phyloP scores from a whole-genome alignment of 2,329 filamentous ascomycete species.

The Lachnellula suecica region DNA sequence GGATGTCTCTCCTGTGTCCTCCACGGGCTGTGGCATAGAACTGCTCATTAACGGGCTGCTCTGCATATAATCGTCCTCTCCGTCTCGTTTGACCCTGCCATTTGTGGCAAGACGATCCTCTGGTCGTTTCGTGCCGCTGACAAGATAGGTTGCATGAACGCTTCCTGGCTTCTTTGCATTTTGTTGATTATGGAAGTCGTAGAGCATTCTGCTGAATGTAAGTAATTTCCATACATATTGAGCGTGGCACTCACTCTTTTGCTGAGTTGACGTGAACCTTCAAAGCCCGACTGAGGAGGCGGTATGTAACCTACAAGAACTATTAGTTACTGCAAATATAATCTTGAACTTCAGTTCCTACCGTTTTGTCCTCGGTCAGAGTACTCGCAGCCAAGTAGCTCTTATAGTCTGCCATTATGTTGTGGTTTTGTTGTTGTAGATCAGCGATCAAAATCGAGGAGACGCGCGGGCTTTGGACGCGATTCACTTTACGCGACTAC shows the following conservation, averaged over 20 bases:
- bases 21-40: conserved; percentile 58
- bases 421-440: conserved; percentile 12
- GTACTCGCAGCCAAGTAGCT: conserved; percentile 33
- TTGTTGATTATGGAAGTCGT: conserved; percentile 78
- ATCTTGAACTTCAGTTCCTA: conserved; percentile 15
- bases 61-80: conserved; percentile 66
- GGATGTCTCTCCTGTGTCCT: conserved; percentile 49
- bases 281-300: conserved; percentile 76
- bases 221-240: neutral
- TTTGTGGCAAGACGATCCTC: conserved; percentile 36
- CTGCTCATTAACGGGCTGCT: conserved; percentile 67
- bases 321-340: conserved; percentile 6
- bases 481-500: conserved; percentile 31
- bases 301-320: conserved; percentile 75
- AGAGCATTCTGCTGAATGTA: conserved; percentile 67
- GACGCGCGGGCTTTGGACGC: conserved; percentile 10
- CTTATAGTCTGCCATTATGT: conserved; percentile 33
- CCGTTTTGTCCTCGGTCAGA: conserved; percentile 34
- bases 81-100: conserved; percentile 45
- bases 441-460: conserved; percentile 10
- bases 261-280: conserved; percentile 84
- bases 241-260: conserved; percentile 65
- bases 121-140: conserved; percentile 66
- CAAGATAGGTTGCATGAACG: conserved; percentile 88
- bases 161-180: conserved; percentile 71